Conservation (phyloP, 106 monocot genomes). For the Platanthera zijinensis region DNA sequence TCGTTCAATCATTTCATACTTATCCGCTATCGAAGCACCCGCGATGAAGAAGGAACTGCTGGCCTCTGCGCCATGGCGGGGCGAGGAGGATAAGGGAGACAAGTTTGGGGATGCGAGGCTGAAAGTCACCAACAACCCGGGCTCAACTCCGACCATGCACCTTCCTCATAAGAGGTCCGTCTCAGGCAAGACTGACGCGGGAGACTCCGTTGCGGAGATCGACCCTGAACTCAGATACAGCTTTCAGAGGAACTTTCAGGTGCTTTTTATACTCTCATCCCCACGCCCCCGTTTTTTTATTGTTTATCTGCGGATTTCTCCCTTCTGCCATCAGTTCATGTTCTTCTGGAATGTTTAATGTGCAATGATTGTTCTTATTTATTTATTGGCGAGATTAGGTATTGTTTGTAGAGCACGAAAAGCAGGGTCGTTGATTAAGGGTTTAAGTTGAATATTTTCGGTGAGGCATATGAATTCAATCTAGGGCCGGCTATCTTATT, state of each 20-base stretch:
- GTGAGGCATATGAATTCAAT: no score
- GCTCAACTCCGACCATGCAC: constrained; percentile 22
- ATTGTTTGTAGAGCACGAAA: not conserved
- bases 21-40: not conserved
- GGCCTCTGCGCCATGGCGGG: constrained; percentile 35
- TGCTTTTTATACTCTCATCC: not conserved
- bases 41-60: constrained; percentile 38
- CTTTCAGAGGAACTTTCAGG: constrained; percentile 34
- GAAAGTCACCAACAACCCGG: constrained; percentile 22
- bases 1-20: not conserved
- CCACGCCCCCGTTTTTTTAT: not conserved
- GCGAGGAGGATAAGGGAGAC: constrained; percentile 15
- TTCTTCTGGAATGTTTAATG: not conserved
- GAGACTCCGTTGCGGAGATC: constrained; percentile 16
- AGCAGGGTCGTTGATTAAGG: not conserved
- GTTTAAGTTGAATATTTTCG: not conserved
- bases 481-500: not conserved
- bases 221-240: constrained; percentile 38
- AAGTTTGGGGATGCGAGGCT: constrained; percentile 25
- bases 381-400: not conserved
- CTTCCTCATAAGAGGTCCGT: constrained; percentile 13
- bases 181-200: constrained; percentile 4
- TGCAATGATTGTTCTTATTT: not conserved
- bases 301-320: not conserved
- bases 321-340: not conserved